phyloP scores from a whole-genome alignment of 108 stramenopile genomes.

The Hondaea fermentalgiana region DNA sequence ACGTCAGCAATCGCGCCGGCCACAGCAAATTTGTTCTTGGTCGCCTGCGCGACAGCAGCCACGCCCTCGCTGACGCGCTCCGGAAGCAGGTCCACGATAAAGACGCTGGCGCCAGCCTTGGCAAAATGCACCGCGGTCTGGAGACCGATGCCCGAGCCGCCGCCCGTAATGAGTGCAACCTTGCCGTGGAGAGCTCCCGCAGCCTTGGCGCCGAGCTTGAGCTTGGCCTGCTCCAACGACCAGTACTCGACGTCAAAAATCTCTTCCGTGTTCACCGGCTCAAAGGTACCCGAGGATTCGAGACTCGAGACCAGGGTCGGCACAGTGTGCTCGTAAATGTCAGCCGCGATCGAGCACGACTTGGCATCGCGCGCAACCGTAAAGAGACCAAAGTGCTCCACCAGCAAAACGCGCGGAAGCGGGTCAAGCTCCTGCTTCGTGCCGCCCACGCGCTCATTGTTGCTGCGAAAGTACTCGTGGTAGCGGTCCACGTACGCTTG shows the following conservation, averaged over 20 bases:
- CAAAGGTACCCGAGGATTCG: background rate
- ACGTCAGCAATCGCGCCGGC: background rate
- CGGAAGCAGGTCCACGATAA: background rate
- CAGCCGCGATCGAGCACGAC: conserved; percentile 16
- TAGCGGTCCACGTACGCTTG: background rate
- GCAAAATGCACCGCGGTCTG: background rate
- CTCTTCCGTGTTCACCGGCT: background rate
- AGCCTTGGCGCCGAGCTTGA: background rate
- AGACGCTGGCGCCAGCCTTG: conserved; percentile 6
- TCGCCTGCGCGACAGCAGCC: background rate
- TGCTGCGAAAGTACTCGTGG: background rate
- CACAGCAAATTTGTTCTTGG: background rate
- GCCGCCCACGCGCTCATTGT: background rate
- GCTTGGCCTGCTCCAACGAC: conserved; percentile 20
- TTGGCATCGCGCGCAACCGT: background rate
- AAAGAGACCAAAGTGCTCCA: conserved; percentile 16
- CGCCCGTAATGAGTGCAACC: background rate
- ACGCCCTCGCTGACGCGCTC: background rate
- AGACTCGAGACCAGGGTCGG: background rate
- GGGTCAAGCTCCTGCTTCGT: background rate
- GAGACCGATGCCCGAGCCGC: conserved; percentile 1
- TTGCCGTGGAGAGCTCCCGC: background rate
- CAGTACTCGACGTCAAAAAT: conserved; percentile 17
- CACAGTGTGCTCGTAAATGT: conserved; percentile 9
- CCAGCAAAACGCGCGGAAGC: background rate